phyloP scores from a whole-genome alignment of 345 rosid species.

The Excoecaria agallocha region DNA sequence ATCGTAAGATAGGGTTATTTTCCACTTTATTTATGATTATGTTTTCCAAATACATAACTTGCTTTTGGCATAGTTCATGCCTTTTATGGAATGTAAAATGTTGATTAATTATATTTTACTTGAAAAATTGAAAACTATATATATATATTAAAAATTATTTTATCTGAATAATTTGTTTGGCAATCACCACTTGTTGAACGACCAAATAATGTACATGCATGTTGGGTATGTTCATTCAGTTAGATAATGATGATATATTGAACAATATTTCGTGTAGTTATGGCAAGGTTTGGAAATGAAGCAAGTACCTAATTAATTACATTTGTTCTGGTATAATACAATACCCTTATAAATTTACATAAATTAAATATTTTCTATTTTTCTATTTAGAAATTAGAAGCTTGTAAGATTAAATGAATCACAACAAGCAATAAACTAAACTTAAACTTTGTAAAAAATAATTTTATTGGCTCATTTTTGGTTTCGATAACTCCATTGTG shows the following conservation, averaged over 20 bases:
- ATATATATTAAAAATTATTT: no score
- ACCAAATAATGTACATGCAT: conserved; percentile 1
- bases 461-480: no score
- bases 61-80: background rate
- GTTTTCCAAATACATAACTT: conserved; percentile 5
- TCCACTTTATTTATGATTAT: conserved; percentile 7
- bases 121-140: background rate
- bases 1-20: no score
- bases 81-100: background rate
- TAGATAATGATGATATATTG: background rate
- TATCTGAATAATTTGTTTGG: no score
- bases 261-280: background rate
- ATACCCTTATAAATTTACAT: no score
- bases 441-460: no score
- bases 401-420: no score
- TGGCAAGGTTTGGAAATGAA: background rate
- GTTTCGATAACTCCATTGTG: no score
- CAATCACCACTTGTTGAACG: background rate
- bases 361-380: no score
- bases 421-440: no score
- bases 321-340: no score
- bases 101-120: background rate
- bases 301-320: background rate
- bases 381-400: no score
- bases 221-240: background rate